Evolutionary conservation across 1,284 basidiomycete genomes (phyloP).

Genomic region (Naganishia cerealis): DNA sequence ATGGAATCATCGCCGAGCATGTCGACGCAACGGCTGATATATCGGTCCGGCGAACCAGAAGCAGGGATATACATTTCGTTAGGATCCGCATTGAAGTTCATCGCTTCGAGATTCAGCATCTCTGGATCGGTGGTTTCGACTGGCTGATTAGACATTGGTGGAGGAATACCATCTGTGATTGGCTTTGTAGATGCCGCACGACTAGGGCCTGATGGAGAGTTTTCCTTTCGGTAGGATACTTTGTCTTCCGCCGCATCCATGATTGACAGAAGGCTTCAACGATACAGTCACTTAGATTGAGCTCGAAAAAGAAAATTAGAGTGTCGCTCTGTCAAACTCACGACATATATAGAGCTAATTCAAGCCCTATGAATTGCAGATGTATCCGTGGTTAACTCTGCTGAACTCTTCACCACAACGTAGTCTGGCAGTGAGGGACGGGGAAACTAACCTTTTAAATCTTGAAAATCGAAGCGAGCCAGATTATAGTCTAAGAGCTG

Average conservation of each 20-base stretch:
- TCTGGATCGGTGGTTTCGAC: slow-evolving; percentile 6
- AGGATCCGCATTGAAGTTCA: slow-evolving; percentile 42
- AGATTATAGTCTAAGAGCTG: slow-evolving; percentile 53
- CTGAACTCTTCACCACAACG: background rate
- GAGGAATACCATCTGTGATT: background rate
- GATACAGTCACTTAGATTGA: background rate
- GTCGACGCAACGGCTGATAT: slow-evolving; percentile 43
- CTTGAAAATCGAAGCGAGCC: slow-evolving; percentile 53
- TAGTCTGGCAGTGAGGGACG: background rate
- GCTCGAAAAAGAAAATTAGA: background rate
- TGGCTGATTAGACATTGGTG: background rate
- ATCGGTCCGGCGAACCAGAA: slow-evolving; percentile 42
- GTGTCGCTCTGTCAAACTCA: background rate
- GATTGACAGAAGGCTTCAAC: slow-evolving; percentile 19
- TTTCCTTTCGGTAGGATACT: slow-evolving; percentile 5
- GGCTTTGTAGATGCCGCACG: background rate
- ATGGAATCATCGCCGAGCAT: slow-evolving; percentile 39
- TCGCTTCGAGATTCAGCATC: slow-evolving; percentile 11
- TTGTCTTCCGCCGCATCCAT: slow-evolving; percentile 26
- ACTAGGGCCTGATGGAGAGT: background rate
- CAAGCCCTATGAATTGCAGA: slow-evolving; percentile 26
- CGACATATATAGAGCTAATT: slow-evolving; percentile 35
- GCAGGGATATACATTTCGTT: slow-evolving; percentile 51
- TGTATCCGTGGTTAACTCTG: background rate
- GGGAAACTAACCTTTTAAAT: slow-evolving; percentile 42